Evolutionary conservation across 192 early-diverging fungal genomes (phyloP), one percentile per base, ranked within the genome.

Genomic region (Coemansia umbellata): DNA sequence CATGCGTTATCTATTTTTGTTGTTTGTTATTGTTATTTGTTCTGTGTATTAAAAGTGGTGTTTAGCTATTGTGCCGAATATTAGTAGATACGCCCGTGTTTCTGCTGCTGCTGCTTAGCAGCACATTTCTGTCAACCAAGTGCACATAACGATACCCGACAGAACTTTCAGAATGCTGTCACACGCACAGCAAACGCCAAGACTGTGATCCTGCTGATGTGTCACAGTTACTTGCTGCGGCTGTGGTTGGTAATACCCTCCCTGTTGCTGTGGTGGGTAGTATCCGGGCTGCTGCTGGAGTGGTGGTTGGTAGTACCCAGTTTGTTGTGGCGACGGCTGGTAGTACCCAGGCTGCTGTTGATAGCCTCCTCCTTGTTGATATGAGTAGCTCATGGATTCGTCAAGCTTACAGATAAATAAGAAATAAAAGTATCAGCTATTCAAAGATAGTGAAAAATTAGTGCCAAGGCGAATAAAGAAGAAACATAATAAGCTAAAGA

Each of bases 211-310:
- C 28, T 32, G 49, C 50, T 58, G 55, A 14, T 58, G 49, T 22
- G 57, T 50, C 28, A 58, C 44, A 22, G 37, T 50, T n/a, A 66
- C 44, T 15, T 17, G 19, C 17, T 56, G 50, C 8, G 55, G 43
- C 19, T 36, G 44, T 26, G 43, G 58, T 22, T 18, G 47, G n/a
- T 53, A 19, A 32, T 61, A 60, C 8, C 50, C 58, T 21, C 50
- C 58, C 31, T 43, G 50, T 8, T 31, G 50, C 17, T 55, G 53
- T 14, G 45, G 57, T 0, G 36, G 37, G 15, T 51, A 42, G 21
- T 42, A 42, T 0, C 40, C 40, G 21, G 21, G 21, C 24, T 45
- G 43, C n/a, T 45, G 43, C 40, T 42, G 40, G 7, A 13, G 32
- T 43, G 41, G 41, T 14, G 43, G 43, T 11, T 22, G 43, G 24